A percentile compares a stretch with the other conserved stretches of the same genome.
These are phyloP conservation scores for Pisolithus thermaeus DNA, from an alignment of 1,284 basidiomycete species.

Conservation along the genomic window DNA sequence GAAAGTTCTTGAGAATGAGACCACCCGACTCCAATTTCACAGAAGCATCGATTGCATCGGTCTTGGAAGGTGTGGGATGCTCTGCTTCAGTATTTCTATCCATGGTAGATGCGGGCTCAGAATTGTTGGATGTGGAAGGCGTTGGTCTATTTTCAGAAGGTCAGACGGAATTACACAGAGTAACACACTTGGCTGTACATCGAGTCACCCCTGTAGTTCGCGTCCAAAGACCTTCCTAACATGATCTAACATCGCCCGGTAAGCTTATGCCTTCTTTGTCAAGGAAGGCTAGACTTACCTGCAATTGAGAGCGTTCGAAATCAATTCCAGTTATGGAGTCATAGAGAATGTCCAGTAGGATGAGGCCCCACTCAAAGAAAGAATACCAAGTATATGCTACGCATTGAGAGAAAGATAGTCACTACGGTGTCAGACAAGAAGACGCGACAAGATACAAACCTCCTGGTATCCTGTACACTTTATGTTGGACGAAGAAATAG, in stretches of 20 bases:
- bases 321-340: constrained; percentile 68
- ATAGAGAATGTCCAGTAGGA: constrained; percentile 73
- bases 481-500: constrained; percentile 84
- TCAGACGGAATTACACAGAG: constrained; percentile 21
- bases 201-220: constrained; percentile 14
- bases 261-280: constrained; percentile 4
- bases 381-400: constrained; percentile 81
- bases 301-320: constrained; percentile 47
- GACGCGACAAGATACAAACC: constrained; percentile 38
- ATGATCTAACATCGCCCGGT: constrained; percentile 16
- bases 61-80: not conserved
- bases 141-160: constrained; percentile 18
- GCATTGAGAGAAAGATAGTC: constrained; percentile 1
- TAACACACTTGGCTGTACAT: constrained; percentile 26
- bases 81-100: constrained; percentile 1
- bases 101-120: constrained; percentile 1
- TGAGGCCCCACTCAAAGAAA: constrained; percentile 85
- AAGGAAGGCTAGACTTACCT: constrained; percentile 32
- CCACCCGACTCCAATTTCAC: not conserved
- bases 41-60: not conserved
- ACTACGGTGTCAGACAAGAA: constrained; percentile 2
- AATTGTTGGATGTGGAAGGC: not conserved
- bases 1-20: not conserved
- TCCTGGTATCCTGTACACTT: constrained; percentile 72
- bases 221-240: constrained; percentile 24